Percentiles rank a stretch among this genome's conserved stretches.
Conservation (phyloP, 2,329 filamentous ascomycete genomes). For the Zarea fungicola region DNA sequence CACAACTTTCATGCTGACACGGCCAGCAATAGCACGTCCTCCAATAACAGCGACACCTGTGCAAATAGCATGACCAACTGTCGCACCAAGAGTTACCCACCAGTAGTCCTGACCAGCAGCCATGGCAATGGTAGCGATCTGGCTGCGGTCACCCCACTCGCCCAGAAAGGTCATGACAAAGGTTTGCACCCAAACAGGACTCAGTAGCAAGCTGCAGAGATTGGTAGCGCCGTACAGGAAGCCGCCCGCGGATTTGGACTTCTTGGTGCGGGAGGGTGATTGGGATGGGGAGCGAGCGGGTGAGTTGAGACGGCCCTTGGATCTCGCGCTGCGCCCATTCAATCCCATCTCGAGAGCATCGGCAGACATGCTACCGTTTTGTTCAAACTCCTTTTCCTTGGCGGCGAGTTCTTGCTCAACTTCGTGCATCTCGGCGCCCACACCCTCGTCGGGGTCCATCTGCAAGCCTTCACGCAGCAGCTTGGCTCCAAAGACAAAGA, state of each 20-base stretch:
- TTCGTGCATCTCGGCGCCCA: conserved; percentile 96
- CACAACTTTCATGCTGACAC: conserved; percentile 91
- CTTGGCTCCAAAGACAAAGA: conserved; percentile 83
- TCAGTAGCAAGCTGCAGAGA: conserved; percentile 79
- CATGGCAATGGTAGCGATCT: conserved; percentile 99
- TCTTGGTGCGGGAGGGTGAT: conserved; percentile 59
- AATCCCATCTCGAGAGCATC: conserved; percentile 79
- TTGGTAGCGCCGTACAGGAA: conserved; percentile 68
- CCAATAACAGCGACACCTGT: conserved; percentile 89
- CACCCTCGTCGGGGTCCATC: conserved; percentile 86
- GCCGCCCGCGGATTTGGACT: conserved; percentile 32
- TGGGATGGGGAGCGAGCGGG: conserved; percentile 74
- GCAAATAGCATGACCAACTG: conserved; percentile 81
- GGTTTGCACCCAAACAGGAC: conserved; percentile 96
- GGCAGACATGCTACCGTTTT: conserved; percentile 61
- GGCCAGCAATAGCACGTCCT: conserved; percentile 85
- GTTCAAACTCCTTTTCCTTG: conserved; percentile 75
- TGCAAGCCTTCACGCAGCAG: conserved; percentile 80
- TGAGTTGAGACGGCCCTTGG: conserved; percentile 71
- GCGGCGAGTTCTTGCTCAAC: conserved; percentile 91
- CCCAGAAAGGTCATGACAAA: conserved; percentile 99
- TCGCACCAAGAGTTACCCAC: conserved; percentile 92
- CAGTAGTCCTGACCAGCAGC: conserved; percentile 97
- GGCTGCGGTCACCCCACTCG: conserved; percentile 95
- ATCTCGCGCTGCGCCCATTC: conserved; percentile 62